Base-by-base conservation (phyloP, 78 protist species). In the Dictyostelium brefeldianum region DNA sequence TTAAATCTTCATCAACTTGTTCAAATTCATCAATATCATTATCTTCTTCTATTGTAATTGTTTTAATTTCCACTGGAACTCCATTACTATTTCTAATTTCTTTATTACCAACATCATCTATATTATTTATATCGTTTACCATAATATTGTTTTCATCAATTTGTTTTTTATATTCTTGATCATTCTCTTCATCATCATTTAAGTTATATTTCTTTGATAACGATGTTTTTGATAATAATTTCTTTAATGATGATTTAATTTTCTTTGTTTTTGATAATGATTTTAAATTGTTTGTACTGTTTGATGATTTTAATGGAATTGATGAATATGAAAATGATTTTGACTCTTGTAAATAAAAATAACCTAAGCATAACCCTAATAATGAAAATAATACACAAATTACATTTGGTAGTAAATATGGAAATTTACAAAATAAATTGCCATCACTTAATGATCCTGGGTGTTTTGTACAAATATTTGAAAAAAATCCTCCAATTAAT, bases 321-420 rank as follows among this genome's bases (percentile, higher is more conserved):
- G 31, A 54, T 54, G 43, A 20, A 3, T 51, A 31, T 20, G 53
- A 46, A 31, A 84, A 84, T 2, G 78, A n/a, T 47, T 59, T 84
- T n/a, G 91, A 41, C 43, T 84, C 91, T 71, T 53, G 56, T 22
- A 84, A 50, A 78, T 47, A 84, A 5, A 74, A 18, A 47, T 47
- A 74, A 9, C 56, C 57, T 7, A 89, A 51, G 14, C 22, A 5
- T 8, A 79, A 78, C 18, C 89, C 87, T 11, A 67, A 46, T 3
- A 59, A 5, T 12, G 73, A 59, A 20, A 89, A 56, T 53, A 50
- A n/a, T 8, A 80, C 51, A 46, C 90, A 83, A 22, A 92, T 69
- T 10, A 83, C 9, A 54, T 79, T 79, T 50, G 92, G 92, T 22
- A 83, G 57, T 25, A 92, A 53, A 57, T 92, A 92, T 50, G 96